Conservation (phyloP, 2,329 filamentous ascomycete genomes). For the Akanthomyces lecanii region DNA sequence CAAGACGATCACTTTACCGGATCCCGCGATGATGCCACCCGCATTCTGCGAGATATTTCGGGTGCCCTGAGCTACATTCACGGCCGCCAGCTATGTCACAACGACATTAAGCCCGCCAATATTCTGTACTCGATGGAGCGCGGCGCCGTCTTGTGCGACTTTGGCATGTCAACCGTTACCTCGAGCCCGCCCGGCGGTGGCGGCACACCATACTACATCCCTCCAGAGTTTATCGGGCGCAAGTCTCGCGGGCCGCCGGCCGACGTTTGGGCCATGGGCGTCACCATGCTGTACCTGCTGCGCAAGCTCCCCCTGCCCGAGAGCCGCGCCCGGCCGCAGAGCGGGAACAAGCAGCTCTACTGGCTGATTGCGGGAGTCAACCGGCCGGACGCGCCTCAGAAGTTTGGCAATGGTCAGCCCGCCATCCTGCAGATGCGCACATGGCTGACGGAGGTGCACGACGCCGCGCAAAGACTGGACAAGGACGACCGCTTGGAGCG, state of each 20-base stretch:
- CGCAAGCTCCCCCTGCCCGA: constrained; percentile 54
- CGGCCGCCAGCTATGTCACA: constrained; percentile 50
- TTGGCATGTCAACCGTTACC: constrained; percentile 50
- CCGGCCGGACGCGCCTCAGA: constrained; percentile 31
- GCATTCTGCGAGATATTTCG: constrained; percentile 52
- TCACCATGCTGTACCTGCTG: constrained; percentile 58
- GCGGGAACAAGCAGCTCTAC: constrained; percentile 46
- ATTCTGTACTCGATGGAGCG: constrained; percentile 56
- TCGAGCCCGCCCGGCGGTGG: constrained; percentile 45
- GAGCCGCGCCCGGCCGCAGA: constrained; percentile 42
- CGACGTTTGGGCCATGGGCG: constrained; percentile 57
- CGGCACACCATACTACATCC: constrained; percentile 59
- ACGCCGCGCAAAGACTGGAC: constrained; percentile 44
- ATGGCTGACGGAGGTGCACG: constrained; percentile 52
- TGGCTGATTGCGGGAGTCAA: constrained; percentile 57
- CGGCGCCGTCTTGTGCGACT: constrained; percentile 58
- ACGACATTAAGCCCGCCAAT: constrained; percentile 60
- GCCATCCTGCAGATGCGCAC: constrained; percentile 51
- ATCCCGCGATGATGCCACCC: constrained; percentile 43
- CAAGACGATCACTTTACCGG: constrained; percentile 48
- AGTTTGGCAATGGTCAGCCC: constrained; percentile 34
- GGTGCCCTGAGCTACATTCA: constrained; percentile 55
- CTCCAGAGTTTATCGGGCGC: constrained; percentile 55
- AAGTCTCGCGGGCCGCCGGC: constrained; percentile 51
- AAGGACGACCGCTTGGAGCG: constrained; percentile 46